Conservation (phyloP, 768 basidiomycete genomes). For the Inosperma sp. region DNA sequence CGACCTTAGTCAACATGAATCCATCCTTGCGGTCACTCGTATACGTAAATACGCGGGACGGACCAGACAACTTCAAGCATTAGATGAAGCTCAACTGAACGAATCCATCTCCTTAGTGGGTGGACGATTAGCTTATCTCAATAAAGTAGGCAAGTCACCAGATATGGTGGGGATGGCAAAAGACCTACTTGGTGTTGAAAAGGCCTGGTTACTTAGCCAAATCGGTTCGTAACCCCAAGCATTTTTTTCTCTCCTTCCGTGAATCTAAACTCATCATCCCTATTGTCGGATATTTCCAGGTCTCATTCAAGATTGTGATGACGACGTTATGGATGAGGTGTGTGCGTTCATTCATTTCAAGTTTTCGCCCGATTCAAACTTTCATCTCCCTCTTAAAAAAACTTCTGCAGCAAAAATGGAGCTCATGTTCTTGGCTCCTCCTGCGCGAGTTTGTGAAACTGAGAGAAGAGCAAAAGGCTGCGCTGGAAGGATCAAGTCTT, state of each 20-base stretch:
- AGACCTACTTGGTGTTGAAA: constrained; percentile 65
- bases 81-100: constrained; percentile 24
- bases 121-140: constrained; percentile 75
- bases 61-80: constrained; percentile 24
- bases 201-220: constrained; percentile 73
- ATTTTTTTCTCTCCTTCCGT: neutral
- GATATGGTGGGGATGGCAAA: constrained; percentile 64
- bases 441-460: constrained; percentile 68
- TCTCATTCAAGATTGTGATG: constrained; percentile 76
- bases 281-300: too few species aligned
- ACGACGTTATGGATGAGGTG: constrained; percentile 89
- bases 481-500: constrained; percentile 20
- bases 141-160: constrained; percentile 53
- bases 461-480: constrained; percentile 42
- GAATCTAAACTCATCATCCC: too few species aligned
- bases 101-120: constrained; percentile 62
- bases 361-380: neutral
- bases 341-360: constrained; percentile 14
- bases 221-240: constrained; percentile 43
- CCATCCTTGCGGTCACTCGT: constrained; percentile 49
- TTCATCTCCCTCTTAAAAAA: neutral
- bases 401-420: constrained; percentile 65
- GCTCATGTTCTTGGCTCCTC: constrained; percentile 76
- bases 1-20: constrained; percentile 59
- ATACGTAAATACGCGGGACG: constrained; percentile 45